A percentile compares a stretch with the other conserved stretches of the same genome.
These are phyloP conservation scores for Monosporascus sp. DNA, from an alignment of 2,329 filamentous ascomycete species.

Conservation along the genomic window DNA sequence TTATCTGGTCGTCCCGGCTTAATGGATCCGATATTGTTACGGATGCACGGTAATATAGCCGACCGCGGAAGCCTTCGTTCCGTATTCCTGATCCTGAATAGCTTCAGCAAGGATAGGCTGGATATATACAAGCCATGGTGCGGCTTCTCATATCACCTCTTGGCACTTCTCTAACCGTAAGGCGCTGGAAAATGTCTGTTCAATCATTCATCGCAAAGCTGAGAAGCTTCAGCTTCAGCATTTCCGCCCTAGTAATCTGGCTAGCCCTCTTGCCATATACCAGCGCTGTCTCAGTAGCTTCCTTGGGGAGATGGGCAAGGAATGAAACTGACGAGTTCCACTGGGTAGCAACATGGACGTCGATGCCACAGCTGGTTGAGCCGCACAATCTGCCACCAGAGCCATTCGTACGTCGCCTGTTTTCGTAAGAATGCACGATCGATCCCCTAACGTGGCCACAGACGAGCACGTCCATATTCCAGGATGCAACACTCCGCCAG, in stretches of 20 bases:
- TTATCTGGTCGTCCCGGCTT: no score
- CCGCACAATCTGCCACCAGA: conserved; percentile 54
- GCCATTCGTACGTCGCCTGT: conserved; percentile 45
- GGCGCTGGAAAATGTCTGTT: neutral
- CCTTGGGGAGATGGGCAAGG: neutral
- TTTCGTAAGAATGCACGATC: neutral
- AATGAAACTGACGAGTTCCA: conserved; percentile 33
- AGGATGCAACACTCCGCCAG: conserved; percentile 60
- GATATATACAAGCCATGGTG: neutral
- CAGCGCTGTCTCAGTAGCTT: neutral
- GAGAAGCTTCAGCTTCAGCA: neutral
- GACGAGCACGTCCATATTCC: conserved; percentile 43
- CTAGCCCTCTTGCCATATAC: neutral
- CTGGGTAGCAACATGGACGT: conserved; percentile 61
- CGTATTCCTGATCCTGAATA: neutral
- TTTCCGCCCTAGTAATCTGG: neutral
- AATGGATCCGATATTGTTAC: neutral
- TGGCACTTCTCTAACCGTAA: neutral
- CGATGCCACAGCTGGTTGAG: conserved; percentile 63
- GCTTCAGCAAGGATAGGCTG: neutral
- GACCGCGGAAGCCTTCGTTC: neutral
- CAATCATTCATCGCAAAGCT: neutral
- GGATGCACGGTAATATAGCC: neutral
- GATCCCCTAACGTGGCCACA: conserved; percentile 15
- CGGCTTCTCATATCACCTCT: neutral